These are phyloP conservation scores for Malassezia nana DNA, from an alignment of 1,284 basidiomycete genomes.

Conservation along the genomic window DNA sequence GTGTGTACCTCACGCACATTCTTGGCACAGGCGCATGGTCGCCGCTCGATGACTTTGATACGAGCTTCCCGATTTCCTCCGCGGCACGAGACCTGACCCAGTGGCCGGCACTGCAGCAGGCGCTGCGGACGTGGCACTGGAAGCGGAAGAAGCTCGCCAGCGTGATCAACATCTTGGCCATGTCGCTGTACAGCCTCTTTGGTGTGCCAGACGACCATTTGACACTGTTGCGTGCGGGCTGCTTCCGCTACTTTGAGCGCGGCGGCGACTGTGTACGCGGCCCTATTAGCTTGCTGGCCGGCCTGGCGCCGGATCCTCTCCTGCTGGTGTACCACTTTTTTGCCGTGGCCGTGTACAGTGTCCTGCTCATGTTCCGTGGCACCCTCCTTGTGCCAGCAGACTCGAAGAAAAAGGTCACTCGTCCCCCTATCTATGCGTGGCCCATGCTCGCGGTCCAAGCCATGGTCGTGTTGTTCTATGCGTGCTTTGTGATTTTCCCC, in stretches of 20 bases:
- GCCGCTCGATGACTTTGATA: slow-evolving; percentile 16
- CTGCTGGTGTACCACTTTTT: slow-evolving; percentile 88
- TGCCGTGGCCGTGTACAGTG: slow-evolving; percentile 82
- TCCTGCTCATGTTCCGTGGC: slow-evolving; percentile 65
- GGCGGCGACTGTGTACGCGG: slow-evolving; percentile 81
- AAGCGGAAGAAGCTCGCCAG: slow-evolving; percentile 36
- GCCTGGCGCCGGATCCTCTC: slow-evolving; percentile 62
- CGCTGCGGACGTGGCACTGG: slow-evolving; percentile 44
- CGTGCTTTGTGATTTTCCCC: slow-evolving; percentile 43
- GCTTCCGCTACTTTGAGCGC: slow-evolving; percentile 93
- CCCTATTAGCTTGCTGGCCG: slow-evolving; percentile 57
- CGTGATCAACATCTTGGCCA: slow-evolving; percentile 46
- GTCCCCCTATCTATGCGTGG: slow-evolving; percentile 24
- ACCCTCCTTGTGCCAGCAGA: slow-evolving; percentile 44
- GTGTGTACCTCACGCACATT: slow-evolving; percentile 36
- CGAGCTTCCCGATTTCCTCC: slow-evolving; percentile 1
- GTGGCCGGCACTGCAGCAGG: slow-evolving; percentile 29
- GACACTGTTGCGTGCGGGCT: slow-evolving; percentile 75
- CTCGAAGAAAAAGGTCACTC: not conserved
- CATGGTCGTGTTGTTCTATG: slow-evolving; percentile 39
- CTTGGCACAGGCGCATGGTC: slow-evolving; percentile 36
- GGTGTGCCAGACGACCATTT: slow-evolving; percentile 58
- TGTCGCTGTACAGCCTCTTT: slow-evolving; percentile 45
- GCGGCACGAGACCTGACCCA: slow-evolving; percentile 23
- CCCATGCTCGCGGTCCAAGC: slow-evolving; percentile 26